Evolutionary conservation across 768 basidiomycete species (phyloP), one percentile per base, ranked within the genome.

Genomic region (Wakefieldia striispora): DNA sequence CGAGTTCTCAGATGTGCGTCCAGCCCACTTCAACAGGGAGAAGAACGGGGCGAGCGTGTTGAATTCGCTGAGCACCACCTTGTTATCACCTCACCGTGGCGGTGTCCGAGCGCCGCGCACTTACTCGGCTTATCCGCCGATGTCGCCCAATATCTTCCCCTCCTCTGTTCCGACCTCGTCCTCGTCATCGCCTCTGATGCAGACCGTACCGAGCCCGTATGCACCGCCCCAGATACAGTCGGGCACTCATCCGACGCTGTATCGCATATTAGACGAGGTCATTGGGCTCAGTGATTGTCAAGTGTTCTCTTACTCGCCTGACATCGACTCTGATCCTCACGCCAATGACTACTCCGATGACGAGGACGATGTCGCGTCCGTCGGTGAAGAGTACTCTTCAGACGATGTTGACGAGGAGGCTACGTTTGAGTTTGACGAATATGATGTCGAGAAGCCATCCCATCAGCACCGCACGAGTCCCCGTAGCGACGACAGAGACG

Each of bases 251-350:
- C 92, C 95, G 1, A 80, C 87, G 43, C 76, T 98, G 23, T 93
- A 89, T 69, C 86, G 86, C 50, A 79, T 89, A 49, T 81, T 99
- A 39, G 86, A 94, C 77, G 87, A 94, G 38, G 88, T 90, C 61
- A 90, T 99, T 57, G 87, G 88, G 20, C 78, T 99, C 20, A 72
- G 81, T 35, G 94, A 97, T 53, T 97, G 92, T 74, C 95, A 97
- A 65, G 93, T 97, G 50, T 99, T 87, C 71, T 89, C 91, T 3
- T 99, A 94, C 74, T 79, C 82, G 35, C 97, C 95, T 40, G 92
- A 95, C 69, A 84, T 88, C 51, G 92, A 95, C 57, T 86, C 87
- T 21, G 97, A 99, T 72, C 97, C 97, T 1, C 94, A 98, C 58
- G 90, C 88, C 38, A 82, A 83, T 63, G 84, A 91, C 72, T 80